Evolutionary conservation across 78 protist genomes (phyloP).

Genomic region (Corallochytrium limacisporum): DNA sequence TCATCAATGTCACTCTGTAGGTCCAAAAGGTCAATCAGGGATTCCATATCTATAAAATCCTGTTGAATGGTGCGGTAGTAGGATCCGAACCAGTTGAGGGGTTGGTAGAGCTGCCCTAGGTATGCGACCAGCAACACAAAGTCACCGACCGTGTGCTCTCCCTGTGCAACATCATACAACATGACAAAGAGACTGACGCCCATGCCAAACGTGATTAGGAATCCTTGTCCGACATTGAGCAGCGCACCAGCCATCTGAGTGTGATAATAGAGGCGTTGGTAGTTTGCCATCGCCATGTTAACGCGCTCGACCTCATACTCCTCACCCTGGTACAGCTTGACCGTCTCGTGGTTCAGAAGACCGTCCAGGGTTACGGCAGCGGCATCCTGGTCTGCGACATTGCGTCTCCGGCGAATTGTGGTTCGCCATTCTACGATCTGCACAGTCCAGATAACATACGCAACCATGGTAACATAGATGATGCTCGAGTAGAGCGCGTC

Average conservation of each 20-base stretch:
- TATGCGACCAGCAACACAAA: slow-evolving; percentile 16
- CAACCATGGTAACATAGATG: slow-evolving; percentile 7
- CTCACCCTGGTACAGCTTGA: slow-evolving; percentile 46
- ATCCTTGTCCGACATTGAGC: slow-evolving; percentile 3
- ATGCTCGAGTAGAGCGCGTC: slow-evolving; percentile 6
- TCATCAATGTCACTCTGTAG: neutral
- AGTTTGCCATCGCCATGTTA: slow-evolving; percentile 4
- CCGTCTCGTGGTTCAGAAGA: slow-evolving; percentile 52
- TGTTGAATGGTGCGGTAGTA: slow-evolving; percentile 26
- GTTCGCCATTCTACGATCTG: slow-evolving; percentile 59
- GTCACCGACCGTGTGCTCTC: slow-evolving; percentile 18
- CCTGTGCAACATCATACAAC: neutral
- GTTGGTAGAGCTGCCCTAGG: slow-evolving; percentile 36
- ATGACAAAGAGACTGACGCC: too few species aligned
- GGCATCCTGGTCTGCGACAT: slow-evolving; percentile 42
- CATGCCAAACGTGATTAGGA: slow-evolving; percentile 7
- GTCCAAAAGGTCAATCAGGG: slow-evolving; percentile 30
- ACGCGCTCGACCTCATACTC: slow-evolving; percentile 10
- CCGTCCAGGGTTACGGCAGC: neutral
- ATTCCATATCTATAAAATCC: slow-evolving; percentile 12
- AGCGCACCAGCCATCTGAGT: neutral
- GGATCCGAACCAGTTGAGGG: slow-evolving; percentile 53
- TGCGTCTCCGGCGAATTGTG: slow-evolving; percentile 49
- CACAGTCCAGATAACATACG: slow-evolving; percentile 22
- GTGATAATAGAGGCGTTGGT: neutral